These are phyloP conservation scores for Colletotrichum costaricense DNA, from an alignment of 2,329 filamentous ascomycete genomes.

Conservation along the genomic window DNA sequence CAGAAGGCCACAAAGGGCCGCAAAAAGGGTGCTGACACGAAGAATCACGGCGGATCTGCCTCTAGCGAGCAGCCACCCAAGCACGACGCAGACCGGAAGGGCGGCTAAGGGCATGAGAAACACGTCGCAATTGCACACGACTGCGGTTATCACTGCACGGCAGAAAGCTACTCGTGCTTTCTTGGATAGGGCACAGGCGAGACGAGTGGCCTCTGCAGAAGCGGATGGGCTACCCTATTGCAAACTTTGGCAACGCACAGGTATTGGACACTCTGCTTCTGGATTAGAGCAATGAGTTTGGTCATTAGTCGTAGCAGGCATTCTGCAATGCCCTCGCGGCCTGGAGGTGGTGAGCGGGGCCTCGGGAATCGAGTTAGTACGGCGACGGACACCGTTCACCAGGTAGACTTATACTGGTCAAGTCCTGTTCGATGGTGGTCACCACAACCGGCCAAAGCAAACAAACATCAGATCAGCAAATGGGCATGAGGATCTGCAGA, in stretches of 20 bases:
- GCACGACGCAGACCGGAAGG: slow-evolving; percentile 71
- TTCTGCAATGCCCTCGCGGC: not conserved
- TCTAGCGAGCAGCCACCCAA: slow-evolving; percentile 65
- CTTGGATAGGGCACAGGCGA: slow-evolving; percentile 25
- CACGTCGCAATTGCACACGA: not conserved
- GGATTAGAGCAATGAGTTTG: slow-evolving; percentile 11
- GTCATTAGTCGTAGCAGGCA: not conserved
- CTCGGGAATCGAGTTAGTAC: slow-evolving; percentile 14
- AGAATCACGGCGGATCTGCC: slow-evolving; percentile 53
- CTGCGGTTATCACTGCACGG: not conserved
- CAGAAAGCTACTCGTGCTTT: slow-evolving; percentile 25
- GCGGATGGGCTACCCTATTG: not conserved
- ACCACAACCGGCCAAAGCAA: not conserved
- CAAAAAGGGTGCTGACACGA: slow-evolving; percentile 62
- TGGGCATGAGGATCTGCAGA: not conserved
- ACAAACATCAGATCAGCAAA: not conserved
- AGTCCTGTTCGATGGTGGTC: not conserved
- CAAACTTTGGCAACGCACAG: slow-evolving; percentile 11
- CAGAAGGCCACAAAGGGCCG: slow-evolving; percentile 68
- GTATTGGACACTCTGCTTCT: slow-evolving; percentile 32
- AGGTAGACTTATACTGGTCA: not conserved
- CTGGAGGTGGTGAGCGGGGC: not conserved
- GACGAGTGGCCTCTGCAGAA: not conserved
- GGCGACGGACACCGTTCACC: slow-evolving; percentile 12
- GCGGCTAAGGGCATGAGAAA: slow-evolving; percentile 57